A percentile compares a stretch with the other conserved stretches of the same genome.
phyloP scores from a whole-genome alignment of 2,329 filamentous ascomycete species.

The Calonectria leucothoes region DNA sequence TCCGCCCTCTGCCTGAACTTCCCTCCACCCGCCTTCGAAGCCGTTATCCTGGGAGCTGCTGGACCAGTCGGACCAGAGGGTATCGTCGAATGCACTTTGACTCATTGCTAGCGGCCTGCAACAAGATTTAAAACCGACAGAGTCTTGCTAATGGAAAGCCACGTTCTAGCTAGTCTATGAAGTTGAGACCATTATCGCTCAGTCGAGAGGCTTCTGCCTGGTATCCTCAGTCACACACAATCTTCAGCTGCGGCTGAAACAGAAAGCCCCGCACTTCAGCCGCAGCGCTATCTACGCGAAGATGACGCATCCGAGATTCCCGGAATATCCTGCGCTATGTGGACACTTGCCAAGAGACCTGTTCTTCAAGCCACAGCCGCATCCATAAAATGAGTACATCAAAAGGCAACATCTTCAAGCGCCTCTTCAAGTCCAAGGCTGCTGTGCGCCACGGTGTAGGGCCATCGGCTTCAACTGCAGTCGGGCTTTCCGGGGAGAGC shows the following conservation, averaged over 20 bases:
- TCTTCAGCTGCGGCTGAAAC: background rate
- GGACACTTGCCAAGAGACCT: background rate
- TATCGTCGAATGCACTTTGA: background rate
- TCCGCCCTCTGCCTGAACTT: background rate
- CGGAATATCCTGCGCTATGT: background rate
- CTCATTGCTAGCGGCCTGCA: background rate
- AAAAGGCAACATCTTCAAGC: background rate
- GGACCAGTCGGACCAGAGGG: constrained; percentile 4
- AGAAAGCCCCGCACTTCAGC: background rate
- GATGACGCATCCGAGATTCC: background rate
- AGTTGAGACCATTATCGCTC: background rate
- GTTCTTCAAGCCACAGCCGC: background rate
- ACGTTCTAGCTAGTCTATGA: background rate
- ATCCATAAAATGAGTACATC: background rate
- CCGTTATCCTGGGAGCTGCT: background rate
- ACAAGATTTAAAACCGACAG: background rate
- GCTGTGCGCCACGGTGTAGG: background rate
- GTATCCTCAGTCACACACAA: background rate
- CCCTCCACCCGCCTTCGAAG: background rate
- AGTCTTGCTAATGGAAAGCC: background rate
- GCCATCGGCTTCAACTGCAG: background rate
- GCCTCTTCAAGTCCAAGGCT: background rate
- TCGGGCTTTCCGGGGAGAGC: background rate
- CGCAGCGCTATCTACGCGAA: background rate
- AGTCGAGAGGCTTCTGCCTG: background rate